A percentile compares a stretch with the other conserved stretches of the same genome.
Conservation (phyloP, 352 stramenopile genomes). For the Globisporangium apiculatum region DNA sequence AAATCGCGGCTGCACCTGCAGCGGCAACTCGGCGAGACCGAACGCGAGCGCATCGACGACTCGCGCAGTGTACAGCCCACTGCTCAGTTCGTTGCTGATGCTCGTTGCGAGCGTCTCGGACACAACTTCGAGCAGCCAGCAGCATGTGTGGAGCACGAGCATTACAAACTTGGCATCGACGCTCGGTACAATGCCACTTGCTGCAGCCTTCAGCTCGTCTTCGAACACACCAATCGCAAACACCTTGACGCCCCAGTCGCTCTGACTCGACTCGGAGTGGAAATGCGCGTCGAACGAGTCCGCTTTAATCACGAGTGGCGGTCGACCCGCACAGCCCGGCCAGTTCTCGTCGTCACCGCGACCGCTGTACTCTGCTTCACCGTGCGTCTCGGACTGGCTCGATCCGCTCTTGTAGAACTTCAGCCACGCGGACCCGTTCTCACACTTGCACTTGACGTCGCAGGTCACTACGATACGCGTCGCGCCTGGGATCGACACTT, state of each 20-base stretch:
- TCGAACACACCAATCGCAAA: constrained; percentile 65
- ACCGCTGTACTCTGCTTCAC: constrained; percentile 55
- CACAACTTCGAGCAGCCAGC: constrained; percentile 26
- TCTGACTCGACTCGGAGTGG: constrained; percentile 72
- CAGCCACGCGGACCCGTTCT: constrained; percentile 56
- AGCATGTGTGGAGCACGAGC: constrained; percentile 23
- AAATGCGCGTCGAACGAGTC: constrained; percentile 79
- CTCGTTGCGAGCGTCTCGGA: background rate
- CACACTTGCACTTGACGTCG: constrained; percentile 64
- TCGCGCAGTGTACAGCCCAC: constrained; percentile 20
- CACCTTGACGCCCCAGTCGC: constrained; percentile 89
- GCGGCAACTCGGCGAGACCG: constrained; percentile 27
- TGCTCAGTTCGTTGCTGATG: background rate
- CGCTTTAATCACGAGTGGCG: constrained; percentile 63
- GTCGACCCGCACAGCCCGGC: constrained; percentile 53
- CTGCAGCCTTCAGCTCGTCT: constrained; percentile 12
- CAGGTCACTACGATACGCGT: constrained; percentile 62
- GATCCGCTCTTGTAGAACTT: constrained; percentile 60
- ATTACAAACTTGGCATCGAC: constrained; percentile 13
- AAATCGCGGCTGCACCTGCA: constrained; percentile 27
- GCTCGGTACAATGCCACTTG: background rate
- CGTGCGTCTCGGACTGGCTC: constrained; percentile 34
- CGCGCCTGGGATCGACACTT: constrained; percentile 58
- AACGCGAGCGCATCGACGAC: constrained; percentile 28
- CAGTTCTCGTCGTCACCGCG: constrained; percentile 68